Base-by-base conservation (phyloP, 208 protist genomes). In the Vickermania ingenoplastis region DNA sequence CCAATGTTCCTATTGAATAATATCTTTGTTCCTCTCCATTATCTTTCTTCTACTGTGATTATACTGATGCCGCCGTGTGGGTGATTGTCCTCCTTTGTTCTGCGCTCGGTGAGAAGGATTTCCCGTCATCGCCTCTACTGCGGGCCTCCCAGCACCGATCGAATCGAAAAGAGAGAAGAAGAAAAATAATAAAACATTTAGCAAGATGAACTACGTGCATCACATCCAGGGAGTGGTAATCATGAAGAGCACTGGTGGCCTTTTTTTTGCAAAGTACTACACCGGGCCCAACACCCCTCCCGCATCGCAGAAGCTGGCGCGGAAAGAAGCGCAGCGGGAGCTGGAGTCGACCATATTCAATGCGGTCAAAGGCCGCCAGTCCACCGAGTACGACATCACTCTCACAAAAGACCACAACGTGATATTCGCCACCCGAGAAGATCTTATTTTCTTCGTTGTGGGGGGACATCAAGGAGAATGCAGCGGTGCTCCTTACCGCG, bases 211-310 rank as follows among this genome's bases (percentile, higher is more conserved):
- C n/a, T 91, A 87, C 54, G 57, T 94, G 24, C 90, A 96, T 61
- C 77, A 77, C 49, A 81, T 96, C 51, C 77, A 92, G 61, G 90
- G 75, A 0, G 75, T 96, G 31, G 61, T 93, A 1, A 78, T 92
- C 41, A 71, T 96, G 26, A 82, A 91, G 41, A 68, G 67, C 30
- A 49, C 50, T 3, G 90, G 85, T 1, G 73, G 68, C 17, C 72
- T 84, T 29, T 61, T 94, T 17, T 96, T 94, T 29, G 70, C 73
- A 56, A 96, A 94, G 71, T 96, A 96, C 74, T 96, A 91, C 54
- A 72, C 73, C 11, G 79, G 74, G n/a, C 68, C 80, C 22, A 74
- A 84, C 59, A 77, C 77, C 25, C 65, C 72, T 0, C 66, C 63
- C 30, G 65, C 71, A 5, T 77, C 70, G 26, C 79, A 78, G 61